Evolutionary conservation across 2,329 filamentous ascomycete species (phyloP).

Genomic region (Xylariaceae sp.): DNA sequence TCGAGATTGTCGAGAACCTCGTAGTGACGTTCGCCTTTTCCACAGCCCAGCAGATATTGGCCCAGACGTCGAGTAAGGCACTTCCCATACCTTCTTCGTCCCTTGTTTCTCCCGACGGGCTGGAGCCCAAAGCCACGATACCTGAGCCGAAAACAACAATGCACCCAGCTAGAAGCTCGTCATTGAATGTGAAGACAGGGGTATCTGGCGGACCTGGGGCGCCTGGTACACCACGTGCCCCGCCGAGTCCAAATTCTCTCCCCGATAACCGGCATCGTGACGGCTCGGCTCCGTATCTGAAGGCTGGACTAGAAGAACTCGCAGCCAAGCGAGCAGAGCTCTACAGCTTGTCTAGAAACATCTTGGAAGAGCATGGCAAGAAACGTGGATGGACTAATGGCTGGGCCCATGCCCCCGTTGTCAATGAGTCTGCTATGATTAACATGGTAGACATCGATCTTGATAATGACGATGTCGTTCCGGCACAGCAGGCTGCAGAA

Average conservation of each 20-base stretch:
- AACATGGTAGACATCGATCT: conserved; percentile 56
- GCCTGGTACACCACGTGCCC: conserved; percentile 29
- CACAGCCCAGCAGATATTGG: conserved; percentile 68
- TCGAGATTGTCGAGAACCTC: conserved; percentile 63
- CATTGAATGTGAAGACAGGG: conserved; percentile 41
- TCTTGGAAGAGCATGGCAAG: conserved; percentile 69
- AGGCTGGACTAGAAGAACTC: conserved; percentile 69
- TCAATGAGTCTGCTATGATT: conserved; percentile 39
- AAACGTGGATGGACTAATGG: conserved; percentile 70
- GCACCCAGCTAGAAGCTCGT: conserved; percentile 61
- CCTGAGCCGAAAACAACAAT: conserved; percentile 66
- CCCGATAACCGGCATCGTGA: conserved; percentile 43
- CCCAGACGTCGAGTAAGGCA: conserved; percentile 65
- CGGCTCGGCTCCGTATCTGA: conserved; percentile 44
- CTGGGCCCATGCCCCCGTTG: conserved; percentile 57
- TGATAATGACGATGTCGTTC: conserved; percentile 36
- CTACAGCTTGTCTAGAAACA: conserved; percentile 70
- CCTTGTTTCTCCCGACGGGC: conserved; percentile 40
- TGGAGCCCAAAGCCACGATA: conserved; percentile 57
- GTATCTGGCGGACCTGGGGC: conserved; percentile 28
- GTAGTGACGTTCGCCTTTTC: conserved; percentile 75
- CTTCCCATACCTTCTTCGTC: conserved; percentile 60
- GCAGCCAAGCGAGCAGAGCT: conserved; percentile 79
- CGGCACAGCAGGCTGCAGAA: conserved; percentile 16
- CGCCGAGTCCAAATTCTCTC: conserved; percentile 49